phyloP scores from a whole-genome alignment of 768 basidiomycete species.

The Dictyophora rubrovolvata region DNA sequence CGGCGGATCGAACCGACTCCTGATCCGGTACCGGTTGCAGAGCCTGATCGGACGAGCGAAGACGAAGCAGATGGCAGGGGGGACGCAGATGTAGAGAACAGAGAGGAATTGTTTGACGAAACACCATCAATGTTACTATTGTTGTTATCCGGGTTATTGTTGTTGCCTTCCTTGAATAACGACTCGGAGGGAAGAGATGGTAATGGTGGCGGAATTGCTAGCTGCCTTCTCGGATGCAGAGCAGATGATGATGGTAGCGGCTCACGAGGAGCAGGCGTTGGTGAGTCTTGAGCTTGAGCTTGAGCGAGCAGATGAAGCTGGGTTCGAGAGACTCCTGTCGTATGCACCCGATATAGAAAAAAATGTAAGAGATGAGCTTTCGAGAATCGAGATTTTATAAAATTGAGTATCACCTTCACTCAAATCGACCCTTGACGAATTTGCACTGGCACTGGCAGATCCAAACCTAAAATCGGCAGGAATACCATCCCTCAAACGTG shows the following conservation, averaged over 20 bases:
- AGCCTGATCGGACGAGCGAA: conserved; percentile 15
- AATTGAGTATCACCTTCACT: conserved; percentile 21
- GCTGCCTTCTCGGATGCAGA: conserved; percentile 35
- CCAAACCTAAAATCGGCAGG: neutral
- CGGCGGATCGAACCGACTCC: conserved; percentile 11
- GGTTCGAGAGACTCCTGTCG: conserved; percentile 22
- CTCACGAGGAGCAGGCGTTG: conserved; percentile 31
- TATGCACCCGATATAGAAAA: neutral
- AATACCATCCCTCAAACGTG: conserved; percentile 22
- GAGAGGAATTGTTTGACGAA: neutral
- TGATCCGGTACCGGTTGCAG: conserved; percentile 14
- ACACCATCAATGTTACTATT: neutral
- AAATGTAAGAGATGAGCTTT: too few relatives aligned
- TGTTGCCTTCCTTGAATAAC: conserved; percentile 2
- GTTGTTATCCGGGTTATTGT: neutral
- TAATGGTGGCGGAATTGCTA: conserved; percentile 49
- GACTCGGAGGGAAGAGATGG: conserved; percentile 53
- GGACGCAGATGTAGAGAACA: neutral
- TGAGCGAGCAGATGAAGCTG: conserved; percentile 29
- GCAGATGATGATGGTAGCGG: conserved; percentile 31
- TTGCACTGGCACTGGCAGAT: neutral
- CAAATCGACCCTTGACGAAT: conserved; percentile 29
- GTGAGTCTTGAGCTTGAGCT: conserved; percentile 20
- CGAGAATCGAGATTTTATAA: too few relatives aligned
- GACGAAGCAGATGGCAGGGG: conserved; percentile 11